Base-by-base conservation (phyloP, 1,139 yeast species). In the Entelexis sorbosivorans region DNA sequence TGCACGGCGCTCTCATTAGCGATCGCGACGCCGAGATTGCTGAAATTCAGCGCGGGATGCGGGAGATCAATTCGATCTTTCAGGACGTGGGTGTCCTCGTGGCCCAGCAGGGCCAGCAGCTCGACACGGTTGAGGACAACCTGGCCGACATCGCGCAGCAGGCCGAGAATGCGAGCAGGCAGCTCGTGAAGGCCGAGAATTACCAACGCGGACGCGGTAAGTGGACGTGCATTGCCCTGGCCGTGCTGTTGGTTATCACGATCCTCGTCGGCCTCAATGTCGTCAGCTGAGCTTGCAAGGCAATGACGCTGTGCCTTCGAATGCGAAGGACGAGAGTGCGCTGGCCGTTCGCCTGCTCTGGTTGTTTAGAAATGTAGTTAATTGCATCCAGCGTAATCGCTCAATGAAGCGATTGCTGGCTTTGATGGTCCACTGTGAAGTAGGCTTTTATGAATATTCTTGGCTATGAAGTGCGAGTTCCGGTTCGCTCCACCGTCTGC, bases 41-140 rank as follows among this genome's bases (percentile, higher is more conserved):
- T 35, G 80, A 77, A 56, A 83, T 88, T 8, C 79, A 83, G 42
- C 77, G 79, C 48, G 94, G 95, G 0, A 85, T 88, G 8, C 74
- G 74, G 54, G 96, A 88, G 60, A 87, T 88, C 46, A 87, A 88
- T 63, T 74, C 88, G 8, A 87, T 88, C 1, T 88, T 87, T 65
- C 79, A 81, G 58, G 95, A 87, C 60, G 68, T 88, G 56, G 88
- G 88, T 16, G 75, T 78, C 39, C 68, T 88, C 59, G 93, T 88
- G 1, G 73, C 75, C 50, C 91, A 85, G 63, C 96, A 88, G 64
- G 95, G 95, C 5, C 81, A 77, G 38, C 89, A 84, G 58, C 74
- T 88, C 28, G 95, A 86, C 63, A 77, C 87, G 0, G 79, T 88
- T 17, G 96, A 87, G 61, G 87, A 82, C 54, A 87, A 87, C 64